Evolutionary conservation across 176 grass and related monocot species (phyloP).

Genomic region (Oryza brachyantha): DNA sequence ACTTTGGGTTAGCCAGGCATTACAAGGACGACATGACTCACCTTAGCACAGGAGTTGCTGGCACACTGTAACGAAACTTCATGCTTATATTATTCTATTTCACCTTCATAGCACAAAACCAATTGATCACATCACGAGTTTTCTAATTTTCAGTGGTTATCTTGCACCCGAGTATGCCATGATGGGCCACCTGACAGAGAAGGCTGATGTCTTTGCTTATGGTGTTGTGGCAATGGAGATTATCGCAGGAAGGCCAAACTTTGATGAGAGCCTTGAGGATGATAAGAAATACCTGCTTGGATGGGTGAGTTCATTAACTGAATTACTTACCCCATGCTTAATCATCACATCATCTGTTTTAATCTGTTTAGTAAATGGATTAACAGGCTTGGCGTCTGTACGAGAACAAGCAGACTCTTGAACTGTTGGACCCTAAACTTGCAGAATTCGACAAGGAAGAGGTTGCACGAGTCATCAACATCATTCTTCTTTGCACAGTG

Average conservation of each 20-base stretch:
- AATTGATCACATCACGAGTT: too few relatives aligned
- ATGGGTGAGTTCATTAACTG: too few relatives aligned
- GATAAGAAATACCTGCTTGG: conserved; percentile 32
- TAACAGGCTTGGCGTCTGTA: too few relatives aligned
- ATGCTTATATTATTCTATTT: background rate
- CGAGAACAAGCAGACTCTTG: too few relatives aligned
- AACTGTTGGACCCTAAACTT: too few relatives aligned
- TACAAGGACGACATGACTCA: conserved; percentile 52
- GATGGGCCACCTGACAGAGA: conserved; percentile 64
- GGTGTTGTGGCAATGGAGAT: conserved; percentile 46
- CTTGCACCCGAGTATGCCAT: conserved; percentile 70
- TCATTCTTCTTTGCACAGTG: conserved; percentile 42
- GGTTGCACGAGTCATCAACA: conserved; percentile 19
- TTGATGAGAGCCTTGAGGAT: conserved; percentile 19
- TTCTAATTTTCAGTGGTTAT: conserved; percentile 36
- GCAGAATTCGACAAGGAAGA: background rate
- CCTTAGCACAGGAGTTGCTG: conserved; percentile 49
- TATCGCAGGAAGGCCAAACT: conserved; percentile 44
- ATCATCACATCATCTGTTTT: too few relatives aligned
- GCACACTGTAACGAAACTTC: conserved; percentile 51
- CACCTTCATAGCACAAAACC: too few relatives aligned
- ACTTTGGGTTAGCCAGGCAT: conserved; percentile 64
- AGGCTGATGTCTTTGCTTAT: conserved; percentile 54
- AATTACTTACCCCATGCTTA: too few relatives aligned
- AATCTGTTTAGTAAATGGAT: too few relatives aligned